phyloP scores from a whole-genome alignment of 2,329 filamentous ascomycete species.

The Hypoxylon sp. region DNA sequence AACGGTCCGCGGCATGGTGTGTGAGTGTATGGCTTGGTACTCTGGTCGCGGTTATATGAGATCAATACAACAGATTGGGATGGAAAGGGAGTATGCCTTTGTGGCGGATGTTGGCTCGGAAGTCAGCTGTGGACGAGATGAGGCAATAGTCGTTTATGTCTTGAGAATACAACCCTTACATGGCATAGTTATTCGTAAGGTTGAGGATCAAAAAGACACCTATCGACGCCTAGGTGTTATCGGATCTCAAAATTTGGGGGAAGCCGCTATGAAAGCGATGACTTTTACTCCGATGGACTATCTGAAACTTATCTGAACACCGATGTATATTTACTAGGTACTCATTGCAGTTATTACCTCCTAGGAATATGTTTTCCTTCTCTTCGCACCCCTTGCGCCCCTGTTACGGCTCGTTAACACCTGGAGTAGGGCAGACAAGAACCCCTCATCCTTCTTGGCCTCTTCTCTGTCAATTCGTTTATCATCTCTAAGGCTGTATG shows the following conservation, averaged over 20 bases:
- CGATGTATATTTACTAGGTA: not conserved
- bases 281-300: too few species aligned
- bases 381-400: not conserved
- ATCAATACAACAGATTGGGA: not conserved
- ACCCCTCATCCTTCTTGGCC: slow-evolving; percentile 30
- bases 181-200: not conserved
- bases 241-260: too few species aligned
- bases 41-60: not conserved
- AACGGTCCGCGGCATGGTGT: not conserved
- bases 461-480: slow-evolving; percentile 29
- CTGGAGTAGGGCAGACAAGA: slow-evolving; percentile 37
- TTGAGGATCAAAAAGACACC: not conserved
- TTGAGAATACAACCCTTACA: not conserved
- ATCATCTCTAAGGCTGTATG: slow-evolving; percentile 29
- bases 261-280: too few species aligned
- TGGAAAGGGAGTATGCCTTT: not conserved
- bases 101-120: not conserved
- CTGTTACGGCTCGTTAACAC: slow-evolving; percentile 5
- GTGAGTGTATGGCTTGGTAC: not conserved
- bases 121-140: not conserved
- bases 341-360: not conserved
- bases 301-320: not conserved
- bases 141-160: not conserved
- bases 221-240: not conserved
- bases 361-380: not conserved